A percentile compares a stretch with the other conserved stretches of the same genome.
These are phyloP conservation scores for Eucalyptus camaldulensis DNA, from an alignment of 345 rosid species.

Conservation along the genomic window DNA sequence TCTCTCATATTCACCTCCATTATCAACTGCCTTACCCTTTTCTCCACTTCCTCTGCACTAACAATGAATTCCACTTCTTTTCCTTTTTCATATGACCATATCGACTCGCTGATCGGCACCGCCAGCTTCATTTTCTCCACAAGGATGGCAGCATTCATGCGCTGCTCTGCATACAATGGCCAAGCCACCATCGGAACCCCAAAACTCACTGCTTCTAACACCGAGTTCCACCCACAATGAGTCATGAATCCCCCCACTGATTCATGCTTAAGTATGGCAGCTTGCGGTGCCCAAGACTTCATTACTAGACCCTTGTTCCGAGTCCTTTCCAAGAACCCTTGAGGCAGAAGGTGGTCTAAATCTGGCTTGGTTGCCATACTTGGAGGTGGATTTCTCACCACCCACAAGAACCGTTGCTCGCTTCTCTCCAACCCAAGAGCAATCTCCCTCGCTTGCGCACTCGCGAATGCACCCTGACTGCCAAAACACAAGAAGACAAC, in stretches of 20 bases:
- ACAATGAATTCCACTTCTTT: not conserved
- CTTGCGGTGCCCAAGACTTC: slow-evolving; percentile 15
- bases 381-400: not conserved
- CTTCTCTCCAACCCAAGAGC: slow-evolving; percentile 2
- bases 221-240: slow-evolving; percentile 19
- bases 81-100: not conserved
- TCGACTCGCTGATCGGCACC: not conserved
- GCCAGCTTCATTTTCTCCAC: slow-evolving; percentile 17
- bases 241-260: slow-evolving; percentile 13
- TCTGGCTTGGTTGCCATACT: not conserved
- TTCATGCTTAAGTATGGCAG: not conserved
- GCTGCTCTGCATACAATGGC: slow-evolving; percentile 19
- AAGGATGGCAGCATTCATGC: slow-evolving; percentile 1
- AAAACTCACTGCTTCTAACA: slow-evolving; percentile 10
- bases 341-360: not conserved
- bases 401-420: slow-evolving; percentile 9
- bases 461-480: not conserved
- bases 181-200: slow-evolving; percentile 22
- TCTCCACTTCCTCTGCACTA: slow-evolving; percentile 2
- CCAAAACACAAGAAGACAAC: slow-evolving; percentile 13
- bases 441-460: not conserved
- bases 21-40: not conserved
- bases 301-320: slow-evolving; percentile 1
- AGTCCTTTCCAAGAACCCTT: slow-evolving; percentile 21
- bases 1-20: not conserved